Conservation (phyloP, 179 eudicot species). For the Nepenthes alata region DNA sequence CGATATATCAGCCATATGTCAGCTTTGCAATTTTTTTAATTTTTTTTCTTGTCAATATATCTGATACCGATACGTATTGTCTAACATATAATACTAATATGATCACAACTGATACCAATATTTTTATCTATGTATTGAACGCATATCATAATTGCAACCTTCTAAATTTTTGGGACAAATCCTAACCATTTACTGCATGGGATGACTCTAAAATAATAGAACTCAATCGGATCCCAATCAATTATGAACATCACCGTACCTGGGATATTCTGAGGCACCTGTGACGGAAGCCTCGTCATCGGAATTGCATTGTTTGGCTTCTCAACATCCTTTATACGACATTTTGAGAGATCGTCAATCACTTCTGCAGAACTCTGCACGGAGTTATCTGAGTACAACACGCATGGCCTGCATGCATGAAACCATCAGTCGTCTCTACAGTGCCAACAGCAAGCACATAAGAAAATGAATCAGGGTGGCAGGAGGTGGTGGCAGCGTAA, state of each 20-base stretch:
- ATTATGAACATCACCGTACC: conserved; percentile 23
- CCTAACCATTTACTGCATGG: too few species aligned
- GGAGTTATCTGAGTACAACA: conserved; percentile 56
- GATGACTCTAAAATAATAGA: too few species aligned
- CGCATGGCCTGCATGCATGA: conserved; percentile 46
- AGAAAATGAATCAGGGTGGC: neutral
- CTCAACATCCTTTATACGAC: conserved; percentile 58
- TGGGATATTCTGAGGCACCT: conserved; percentile 64
- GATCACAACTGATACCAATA: too few species aligned
- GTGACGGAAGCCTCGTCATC: conserved; percentile 60
- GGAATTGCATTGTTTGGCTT: conserved; percentile 47
- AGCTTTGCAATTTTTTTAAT: too few species aligned
- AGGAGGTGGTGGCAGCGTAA: neutral
- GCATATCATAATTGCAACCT: too few species aligned
- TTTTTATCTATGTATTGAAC: too few species aligned
- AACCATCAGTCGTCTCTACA: neutral
- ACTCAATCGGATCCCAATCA: neutral
- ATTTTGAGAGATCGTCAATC: conserved; percentile 62
- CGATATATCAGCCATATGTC: too few species aligned
- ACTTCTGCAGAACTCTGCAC: conserved; percentile 46
- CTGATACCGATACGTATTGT: too few species aligned
- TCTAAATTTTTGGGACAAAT: too few species aligned
- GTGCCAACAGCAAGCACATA: neutral
- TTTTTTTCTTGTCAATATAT: too few species aligned
- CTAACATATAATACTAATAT: too few species aligned